These are phyloP conservation scores for Fusarium graminum DNA, from an alignment of 2,329 filamentous ascomycete genomes.

Conservation along the genomic window DNA sequence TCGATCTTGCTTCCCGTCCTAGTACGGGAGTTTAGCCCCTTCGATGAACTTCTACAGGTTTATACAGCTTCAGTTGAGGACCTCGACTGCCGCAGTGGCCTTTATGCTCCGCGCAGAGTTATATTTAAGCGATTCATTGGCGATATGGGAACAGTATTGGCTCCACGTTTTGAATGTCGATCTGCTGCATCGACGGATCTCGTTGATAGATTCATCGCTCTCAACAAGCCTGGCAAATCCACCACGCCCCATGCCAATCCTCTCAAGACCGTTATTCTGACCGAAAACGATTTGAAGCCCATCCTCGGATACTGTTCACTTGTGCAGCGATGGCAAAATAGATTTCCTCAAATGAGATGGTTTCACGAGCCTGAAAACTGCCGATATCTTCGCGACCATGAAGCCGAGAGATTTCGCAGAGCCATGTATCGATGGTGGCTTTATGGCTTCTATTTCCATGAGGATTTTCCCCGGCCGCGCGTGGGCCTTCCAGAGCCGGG, in stretches of 20 bases:
- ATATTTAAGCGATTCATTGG: slow-evolving; percentile 56
- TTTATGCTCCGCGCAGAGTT: slow-evolving; percentile 57
- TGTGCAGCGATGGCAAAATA: slow-evolving; percentile 56
- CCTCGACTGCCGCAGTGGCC: slow-evolving; percentile 49
- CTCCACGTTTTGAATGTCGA: slow-evolving; percentile 30
- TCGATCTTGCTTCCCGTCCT: slow-evolving; percentile 60
- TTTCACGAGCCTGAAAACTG: slow-evolving; percentile 61
- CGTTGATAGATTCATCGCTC: slow-evolving; percentile 39
- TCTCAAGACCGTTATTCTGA: slow-evolving; percentile 49
- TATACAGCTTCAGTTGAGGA: slow-evolving; percentile 59
- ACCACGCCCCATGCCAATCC: neutral
- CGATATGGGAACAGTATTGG: slow-evolving; percentile 50
- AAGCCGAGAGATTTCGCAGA: slow-evolving; percentile 62
- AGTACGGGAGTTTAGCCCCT: slow-evolving; percentile 58
- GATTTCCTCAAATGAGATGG: slow-evolving; percentile 61
- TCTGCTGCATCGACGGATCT: slow-evolving; percentile 2
- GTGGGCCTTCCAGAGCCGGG: slow-evolving; percentile 56
- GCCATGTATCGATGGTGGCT: slow-evolving; percentile 69
- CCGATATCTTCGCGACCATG: slow-evolving; percentile 58
- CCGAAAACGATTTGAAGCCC: slow-evolving; percentile 51
- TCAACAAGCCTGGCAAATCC: slow-evolving; percentile 43
- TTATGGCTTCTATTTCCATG: slow-evolving; percentile 66
- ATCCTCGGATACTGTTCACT: slow-evolving; percentile 54
- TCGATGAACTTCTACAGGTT: slow-evolving; percentile 62
- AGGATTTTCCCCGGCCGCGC: slow-evolving; percentile 56